Base-by-base conservation (phyloP, 169 alveolate genomes). In the Plasmodium malariae region DNA sequence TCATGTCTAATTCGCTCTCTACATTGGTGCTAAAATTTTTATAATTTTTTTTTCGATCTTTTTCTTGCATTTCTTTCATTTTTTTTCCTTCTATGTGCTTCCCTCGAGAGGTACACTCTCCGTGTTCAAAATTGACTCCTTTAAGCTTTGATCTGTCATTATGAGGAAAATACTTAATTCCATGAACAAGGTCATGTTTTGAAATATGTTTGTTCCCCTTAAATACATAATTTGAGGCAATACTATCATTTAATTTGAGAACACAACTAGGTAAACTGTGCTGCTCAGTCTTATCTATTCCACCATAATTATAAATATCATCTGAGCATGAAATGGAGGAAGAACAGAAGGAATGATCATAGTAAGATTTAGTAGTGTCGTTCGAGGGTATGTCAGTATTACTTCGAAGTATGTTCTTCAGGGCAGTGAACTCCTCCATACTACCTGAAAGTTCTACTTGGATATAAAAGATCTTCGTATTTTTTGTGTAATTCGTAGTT, bases 311-410 rank as follows among this genome's bases (percentile, higher is more conserved):
- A 62, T 21, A 30, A n/a, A 26, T 30, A n/a, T 62, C 71, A 30
- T 28, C 48, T 24, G 28, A 62, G 6, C 19, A 62, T 28, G 71
- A 62, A 30, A 14, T 7, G 11, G 71, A 62, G 14, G 65, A 54
- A 43, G 62, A 11, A 21, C 37, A 48, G 11, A 72, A 37, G 6
- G 21, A 36, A 14, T 40, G 17, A 9, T 54, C 87, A 37, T 21
- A 37, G 34, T 19, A 21, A 21, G 87, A 72, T 40, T 4, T 7
- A 19, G 70, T 51, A n/a, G 51, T 54, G 21, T 34, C 71, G 17
- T 28, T 54, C 1, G 87, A 72, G 19, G 26, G 14, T 30, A 72
- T 72, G 6, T 21, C 70, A 37, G n/a, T 32, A 24, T 40, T 72
- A 0, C 28, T n/a, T 1, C 32, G 49, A 30, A 72, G 71, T 26